These are phyloP conservation scores for Kwoniella dejecticola DNA, from an alignment of 768 basidiomycete genomes.

Conservation along the genomic window DNA sequence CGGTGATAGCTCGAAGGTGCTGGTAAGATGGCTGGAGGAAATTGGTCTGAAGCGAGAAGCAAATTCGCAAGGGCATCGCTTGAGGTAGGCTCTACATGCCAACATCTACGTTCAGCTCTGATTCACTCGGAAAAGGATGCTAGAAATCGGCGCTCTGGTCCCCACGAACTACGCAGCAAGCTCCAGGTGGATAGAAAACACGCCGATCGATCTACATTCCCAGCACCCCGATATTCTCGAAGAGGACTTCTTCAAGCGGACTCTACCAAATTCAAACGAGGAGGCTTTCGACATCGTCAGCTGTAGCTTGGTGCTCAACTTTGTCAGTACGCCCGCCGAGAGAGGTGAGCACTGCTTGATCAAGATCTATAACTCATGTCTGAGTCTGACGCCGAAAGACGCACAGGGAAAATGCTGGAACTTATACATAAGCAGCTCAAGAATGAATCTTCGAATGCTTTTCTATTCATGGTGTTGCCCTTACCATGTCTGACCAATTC, in stretches of 20 bases:
- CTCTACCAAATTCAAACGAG: slow-evolving; percentile 62
- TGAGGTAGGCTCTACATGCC: slow-evolving; percentile 1
- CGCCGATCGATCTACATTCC: slow-evolving; percentile 80
- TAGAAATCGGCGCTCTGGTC: slow-evolving; percentile 85
- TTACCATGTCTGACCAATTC: slow-evolving; percentile 83
- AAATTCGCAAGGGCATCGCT: neutral
- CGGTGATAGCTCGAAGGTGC: slow-evolving; percentile 80
- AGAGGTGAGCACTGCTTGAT: slow-evolving; percentile 64
- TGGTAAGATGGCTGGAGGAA: slow-evolving; percentile 74
- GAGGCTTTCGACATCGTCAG: slow-evolving; percentile 75
- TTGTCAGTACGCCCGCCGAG: slow-evolving; percentile 72
- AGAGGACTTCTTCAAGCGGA: slow-evolving; percentile 73
- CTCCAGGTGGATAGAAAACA: slow-evolving; percentile 69
- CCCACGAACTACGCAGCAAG: slow-evolving; percentile 76
- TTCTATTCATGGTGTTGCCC: slow-evolving; percentile 63
- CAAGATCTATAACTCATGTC: neutral
- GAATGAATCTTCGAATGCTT: slow-evolving; percentile 21
- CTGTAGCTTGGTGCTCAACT: slow-evolving; percentile 86
- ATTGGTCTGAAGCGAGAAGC: neutral
- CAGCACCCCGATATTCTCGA: slow-evolving; percentile 78
- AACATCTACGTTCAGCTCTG: neutral
- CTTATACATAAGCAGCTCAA: slow-evolving; percentile 42
- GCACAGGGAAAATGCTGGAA: slow-evolving; percentile 44
- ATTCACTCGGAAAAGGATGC: slow-evolving; percentile 61
- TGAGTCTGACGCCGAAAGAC: neutral